Conservation (phyloP, 2,329 filamentous ascomycete species). For the Cladosporium sp. region DNA sequence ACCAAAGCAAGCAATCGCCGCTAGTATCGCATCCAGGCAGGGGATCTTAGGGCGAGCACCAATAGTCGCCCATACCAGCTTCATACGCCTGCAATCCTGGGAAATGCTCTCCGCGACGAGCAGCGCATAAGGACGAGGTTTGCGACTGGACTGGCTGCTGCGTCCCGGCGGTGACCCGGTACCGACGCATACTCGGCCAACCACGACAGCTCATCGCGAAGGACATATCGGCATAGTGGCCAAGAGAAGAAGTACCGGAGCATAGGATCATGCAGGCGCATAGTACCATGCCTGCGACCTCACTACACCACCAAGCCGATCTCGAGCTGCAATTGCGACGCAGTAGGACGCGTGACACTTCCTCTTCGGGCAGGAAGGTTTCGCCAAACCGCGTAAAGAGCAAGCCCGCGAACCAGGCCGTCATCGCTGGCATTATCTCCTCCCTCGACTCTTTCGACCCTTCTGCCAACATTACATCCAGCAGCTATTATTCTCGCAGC, state of each 20-base stretch:
- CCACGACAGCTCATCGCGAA: neutral
- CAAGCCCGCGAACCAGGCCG: constrained; percentile 58
- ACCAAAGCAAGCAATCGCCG: neutral
- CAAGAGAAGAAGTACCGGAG: neutral
- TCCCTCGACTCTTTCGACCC: constrained; percentile 47
- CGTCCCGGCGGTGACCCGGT: neutral
- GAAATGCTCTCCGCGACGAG: neutral
- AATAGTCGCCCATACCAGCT: neutral
- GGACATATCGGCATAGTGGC: neutral
- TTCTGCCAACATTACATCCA: constrained; percentile 15
- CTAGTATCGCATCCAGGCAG: neutral
- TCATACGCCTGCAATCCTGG: neutral
- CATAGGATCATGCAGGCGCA: neutral
- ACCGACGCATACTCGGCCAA: neutral
- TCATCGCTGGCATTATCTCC: constrained; percentile 63
- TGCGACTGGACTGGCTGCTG: constrained; percentile 3
- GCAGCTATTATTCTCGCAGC: constrained; percentile 19
- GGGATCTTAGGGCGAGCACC: neutral
- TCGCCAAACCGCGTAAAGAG: constrained; percentile 33
- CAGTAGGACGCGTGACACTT: neutral
- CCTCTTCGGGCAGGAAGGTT: neutral
- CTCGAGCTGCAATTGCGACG: neutral
- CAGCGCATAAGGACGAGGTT: constrained; percentile 4
- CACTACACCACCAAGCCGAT: constrained; percentile 1
- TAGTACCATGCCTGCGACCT: neutral